Conservation (phyloP, 345 rosid genomes). For the Eucalyptus marginata region DNA sequence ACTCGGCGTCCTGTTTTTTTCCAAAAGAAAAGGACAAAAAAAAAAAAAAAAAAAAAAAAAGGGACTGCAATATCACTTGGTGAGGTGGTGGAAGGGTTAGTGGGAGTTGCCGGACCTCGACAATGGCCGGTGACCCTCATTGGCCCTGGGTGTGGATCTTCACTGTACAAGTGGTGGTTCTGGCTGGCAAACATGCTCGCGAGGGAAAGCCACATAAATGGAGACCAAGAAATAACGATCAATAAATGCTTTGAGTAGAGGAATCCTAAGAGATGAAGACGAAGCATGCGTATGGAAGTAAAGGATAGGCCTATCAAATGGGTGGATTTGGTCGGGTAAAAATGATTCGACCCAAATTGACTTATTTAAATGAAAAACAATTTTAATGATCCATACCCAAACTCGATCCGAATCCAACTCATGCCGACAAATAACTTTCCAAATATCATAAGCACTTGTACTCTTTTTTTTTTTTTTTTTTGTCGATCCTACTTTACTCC, state of each 20-base stretch:
- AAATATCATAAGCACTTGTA: no score
- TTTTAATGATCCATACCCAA: background rate
- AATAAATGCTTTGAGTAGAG: background rate
- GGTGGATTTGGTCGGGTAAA: rapidly evolving
- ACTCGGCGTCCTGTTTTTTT: background rate
- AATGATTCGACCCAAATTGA: background rate
- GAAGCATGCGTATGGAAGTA: background rate
- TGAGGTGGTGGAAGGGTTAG: background rate
- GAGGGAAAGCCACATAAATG: background rate
- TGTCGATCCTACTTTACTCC: rapidly evolving
- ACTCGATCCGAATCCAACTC: no score
- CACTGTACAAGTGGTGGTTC: background rate
- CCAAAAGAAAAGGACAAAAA: background rate
- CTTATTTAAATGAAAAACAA: background rate
- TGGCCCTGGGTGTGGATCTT: background rate
- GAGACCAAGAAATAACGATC: background rate
- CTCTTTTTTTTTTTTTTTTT: no score
- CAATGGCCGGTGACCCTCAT: no score
- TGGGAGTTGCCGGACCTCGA: background rate
- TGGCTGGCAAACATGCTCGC: background rate
- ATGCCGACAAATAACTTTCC: no score
- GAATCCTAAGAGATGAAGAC: background rate
- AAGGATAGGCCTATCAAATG: background rate
- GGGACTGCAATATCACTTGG: background rate
- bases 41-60: background rate